Percentiles rank a stretch among this genome's conserved stretches.
phyloP scores from a whole-genome alignment of 139 green algal genomes.

The Micractinium sp. region DNA sequence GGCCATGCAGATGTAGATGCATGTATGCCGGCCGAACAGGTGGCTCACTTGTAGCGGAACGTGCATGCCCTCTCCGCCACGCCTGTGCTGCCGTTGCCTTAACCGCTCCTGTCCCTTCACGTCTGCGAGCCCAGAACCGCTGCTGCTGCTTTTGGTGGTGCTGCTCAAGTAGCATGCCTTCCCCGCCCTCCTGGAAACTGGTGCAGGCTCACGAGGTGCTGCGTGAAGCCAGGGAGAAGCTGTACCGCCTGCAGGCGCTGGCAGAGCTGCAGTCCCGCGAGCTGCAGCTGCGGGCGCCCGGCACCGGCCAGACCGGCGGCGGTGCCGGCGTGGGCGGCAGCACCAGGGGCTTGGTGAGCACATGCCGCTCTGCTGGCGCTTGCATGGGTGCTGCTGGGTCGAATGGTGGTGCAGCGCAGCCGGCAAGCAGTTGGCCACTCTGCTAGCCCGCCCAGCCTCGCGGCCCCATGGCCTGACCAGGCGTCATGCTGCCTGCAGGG shows the following conservation, averaged over 20 bases:
- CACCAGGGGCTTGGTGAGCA: neutral
- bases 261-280: slow-evolving; percentile 29
- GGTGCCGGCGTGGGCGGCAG: neutral
- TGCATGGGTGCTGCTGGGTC: neutral
- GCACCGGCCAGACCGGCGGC: too few relatives aligned
- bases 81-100: neutral
- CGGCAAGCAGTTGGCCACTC: too few relatives aligned
- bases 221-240: slow-evolving; percentile 30
- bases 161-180: too few relatives aligned
- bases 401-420: neutral
- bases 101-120: too few relatives aligned
- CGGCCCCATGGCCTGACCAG: neutral
- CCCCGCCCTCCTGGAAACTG: neutral
- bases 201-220: slow-evolving; percentile 41
- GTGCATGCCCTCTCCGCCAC: too few relatives aligned
- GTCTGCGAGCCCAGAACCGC: neutral
- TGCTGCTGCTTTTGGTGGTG: neutral
- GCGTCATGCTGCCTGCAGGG: neutral
- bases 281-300: slow-evolving; percentile 2
- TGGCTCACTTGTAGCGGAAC: too few relatives aligned
- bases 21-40: too few relatives aligned
- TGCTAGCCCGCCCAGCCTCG: too few relatives aligned
- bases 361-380: neutral
- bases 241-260: slow-evolving; percentile 37
- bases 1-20: too few relatives aligned